A percentile compares a stretch with the other conserved stretches of the same genome.
These are phyloP conservation scores for Leccinum imitatum DNA, from an alignment of 768 basidiomycete genomes.

Conservation along the genomic window DNA sequence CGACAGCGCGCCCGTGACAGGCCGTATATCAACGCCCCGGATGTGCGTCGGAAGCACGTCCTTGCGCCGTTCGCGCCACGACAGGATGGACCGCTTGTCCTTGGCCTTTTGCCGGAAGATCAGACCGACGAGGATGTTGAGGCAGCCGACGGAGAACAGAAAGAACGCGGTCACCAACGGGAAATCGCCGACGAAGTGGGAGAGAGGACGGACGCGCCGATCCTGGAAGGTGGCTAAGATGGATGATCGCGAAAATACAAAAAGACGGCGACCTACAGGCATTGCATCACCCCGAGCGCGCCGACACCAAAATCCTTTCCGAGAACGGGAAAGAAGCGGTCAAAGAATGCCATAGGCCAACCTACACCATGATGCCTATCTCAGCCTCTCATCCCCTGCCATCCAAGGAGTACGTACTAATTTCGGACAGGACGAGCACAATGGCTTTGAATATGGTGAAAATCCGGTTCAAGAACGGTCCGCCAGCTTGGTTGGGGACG, in stretches of 20 bases:
- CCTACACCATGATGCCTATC: constrained; percentile 28
- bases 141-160: constrained; percentile 77
- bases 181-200: constrained; percentile 81
- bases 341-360: constrained; percentile 79
- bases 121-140: constrained; percentile 81
- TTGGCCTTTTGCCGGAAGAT: constrained; percentile 73
- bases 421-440: constrained; percentile 54
- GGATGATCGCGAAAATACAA: neutral
- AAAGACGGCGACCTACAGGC: constrained; percentile 51
- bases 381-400: neutral
- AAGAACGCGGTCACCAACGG: constrained; percentile 86
- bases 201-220: constrained; percentile 69
- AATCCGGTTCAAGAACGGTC: constrained; percentile 77
- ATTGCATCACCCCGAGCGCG: constrained; percentile 84
- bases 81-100: constrained; percentile 60
- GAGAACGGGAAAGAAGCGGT: constrained; percentile 89
- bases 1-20: too few species aligned
- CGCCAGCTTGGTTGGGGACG: constrained; percentile 92
- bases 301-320: constrained; percentile 84
- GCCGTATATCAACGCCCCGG: too few species aligned
- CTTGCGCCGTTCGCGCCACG: constrained; percentile 61
- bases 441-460: constrained; percentile 81
- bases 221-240: constrained; percentile 34
- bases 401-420: constrained; percentile 35
- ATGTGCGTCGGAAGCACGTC: constrained; percentile 39